A percentile compares a stretch with the other conserved stretches of the same genome.
Evolutionary conservation across 1,284 basidiomycete species (phyloP).

Genomic region (Malassezia cuniculi): DNA sequence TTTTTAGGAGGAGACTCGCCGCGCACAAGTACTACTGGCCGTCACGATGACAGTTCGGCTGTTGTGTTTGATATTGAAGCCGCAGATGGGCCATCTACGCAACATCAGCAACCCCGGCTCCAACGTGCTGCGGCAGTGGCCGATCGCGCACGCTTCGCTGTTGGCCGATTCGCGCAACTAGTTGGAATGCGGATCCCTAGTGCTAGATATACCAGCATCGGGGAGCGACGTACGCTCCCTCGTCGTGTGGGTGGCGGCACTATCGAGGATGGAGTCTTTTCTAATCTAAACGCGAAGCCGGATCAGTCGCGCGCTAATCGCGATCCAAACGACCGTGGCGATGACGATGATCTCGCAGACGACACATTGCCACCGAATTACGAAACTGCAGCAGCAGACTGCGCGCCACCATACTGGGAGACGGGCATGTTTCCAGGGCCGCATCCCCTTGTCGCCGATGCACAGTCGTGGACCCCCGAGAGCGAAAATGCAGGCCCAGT

Average conservation of each 20-base stretch:
- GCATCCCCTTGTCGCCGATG: constrained; percentile 49
- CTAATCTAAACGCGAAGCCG: constrained; percentile 86
- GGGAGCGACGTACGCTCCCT: constrained; percentile 15
- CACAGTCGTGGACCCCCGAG: constrained; percentile 41
- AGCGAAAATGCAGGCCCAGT: constrained; percentile 32
- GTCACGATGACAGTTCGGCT: background rate
- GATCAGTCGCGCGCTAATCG: constrained; percentile 41
- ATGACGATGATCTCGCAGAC: constrained; percentile 53
- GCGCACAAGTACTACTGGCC: too few relatives aligned
- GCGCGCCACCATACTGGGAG: constrained; percentile 93
- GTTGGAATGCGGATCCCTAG: constrained; percentile 43
- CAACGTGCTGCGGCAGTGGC: background rate
- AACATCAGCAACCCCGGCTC: background rate
- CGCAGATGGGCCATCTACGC: background rate
- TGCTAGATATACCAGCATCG: constrained; percentile 4
- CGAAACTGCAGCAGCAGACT: constrained; percentile 71
- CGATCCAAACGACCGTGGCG: constrained; percentile 49
- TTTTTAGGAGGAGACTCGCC: background rate
- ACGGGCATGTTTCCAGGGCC: constrained; percentile 66
- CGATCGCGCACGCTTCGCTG: constrained; percentile 22
- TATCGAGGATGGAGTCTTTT: constrained; percentile 88
- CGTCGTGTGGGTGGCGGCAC: constrained; percentile 56
- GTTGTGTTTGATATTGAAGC: background rate
- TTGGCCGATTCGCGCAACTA: constrained; percentile 37
- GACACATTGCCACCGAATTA: constrained; percentile 59